Evolutionary conservation across 2,329 filamentous ascomycete species (phyloP).

Genomic region (Stagonosporopsis rhizophila): DNA sequence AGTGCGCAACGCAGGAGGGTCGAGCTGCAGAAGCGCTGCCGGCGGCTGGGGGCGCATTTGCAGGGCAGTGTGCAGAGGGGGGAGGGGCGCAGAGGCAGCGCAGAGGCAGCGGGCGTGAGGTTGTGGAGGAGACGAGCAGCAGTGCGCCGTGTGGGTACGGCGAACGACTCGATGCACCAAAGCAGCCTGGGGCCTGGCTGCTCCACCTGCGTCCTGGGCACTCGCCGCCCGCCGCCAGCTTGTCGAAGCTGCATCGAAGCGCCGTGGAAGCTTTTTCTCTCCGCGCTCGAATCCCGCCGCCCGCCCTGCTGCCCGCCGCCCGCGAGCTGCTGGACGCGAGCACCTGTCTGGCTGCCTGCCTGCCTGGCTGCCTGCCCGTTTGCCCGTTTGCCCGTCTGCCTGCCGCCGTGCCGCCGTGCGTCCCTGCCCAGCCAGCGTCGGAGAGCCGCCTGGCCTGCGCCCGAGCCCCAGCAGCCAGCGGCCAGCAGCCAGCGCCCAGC

Average conservation of each 20-base stretch:
- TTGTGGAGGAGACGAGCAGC: conserved; percentile 5
- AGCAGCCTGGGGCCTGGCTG: background rate
- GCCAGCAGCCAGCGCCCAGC: too few relatives aligned
- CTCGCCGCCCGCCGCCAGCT: conserved; percentile 1
- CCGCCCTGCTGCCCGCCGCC: conserved; percentile 1
- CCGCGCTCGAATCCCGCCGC: background rate
- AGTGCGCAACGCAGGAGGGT: background rate
- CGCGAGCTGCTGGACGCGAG: too few relatives aligned
- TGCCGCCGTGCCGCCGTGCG: too few relatives aligned
- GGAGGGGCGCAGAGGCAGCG: conserved; percentile 10
- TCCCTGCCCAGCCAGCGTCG: too few relatives aligned
- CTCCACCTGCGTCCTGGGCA: background rate
- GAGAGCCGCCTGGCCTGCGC: too few relatives aligned
- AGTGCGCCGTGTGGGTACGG: conserved; percentile 1
- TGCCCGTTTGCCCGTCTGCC: background rate
- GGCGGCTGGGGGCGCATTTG: conserved; percentile 1
- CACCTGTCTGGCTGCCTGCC: too few relatives aligned
- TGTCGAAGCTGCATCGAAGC: conserved; percentile 17
- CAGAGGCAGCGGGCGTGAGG: conserved; percentile 6
- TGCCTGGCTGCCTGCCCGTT: too few relatives aligned
- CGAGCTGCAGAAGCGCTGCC: background rate
- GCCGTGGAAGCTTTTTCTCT: background rate
- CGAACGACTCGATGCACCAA: conserved; percentile 13
- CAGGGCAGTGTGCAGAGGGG: conserved; percentile 6
- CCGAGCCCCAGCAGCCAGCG: too few relatives aligned